Evolutionary conservation across 78 protist species (phyloP), one percentile per base, ranked within the genome.

Genomic region (Dictyostelium citrinum): DNA sequence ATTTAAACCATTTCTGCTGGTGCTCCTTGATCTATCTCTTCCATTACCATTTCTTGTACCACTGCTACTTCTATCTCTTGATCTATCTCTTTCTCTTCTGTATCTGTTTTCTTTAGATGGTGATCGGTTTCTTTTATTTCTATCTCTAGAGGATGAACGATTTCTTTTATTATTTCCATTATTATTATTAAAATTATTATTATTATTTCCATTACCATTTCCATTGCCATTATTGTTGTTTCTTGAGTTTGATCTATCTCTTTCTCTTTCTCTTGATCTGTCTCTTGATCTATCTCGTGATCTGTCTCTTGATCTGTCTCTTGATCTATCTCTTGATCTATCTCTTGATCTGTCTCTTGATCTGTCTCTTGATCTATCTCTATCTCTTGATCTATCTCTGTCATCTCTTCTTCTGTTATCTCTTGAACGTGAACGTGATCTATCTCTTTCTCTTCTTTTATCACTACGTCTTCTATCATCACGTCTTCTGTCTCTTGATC

Each of bases 371-470:
- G 61, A 39, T 39, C 58, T 29, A 80, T 80, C 84, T 39, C 58
- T 29, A 80, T 80, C 84, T 20, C 37, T 78, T 51, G 64, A 51
- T 33, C 29, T 60, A 8, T 46, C 82, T 27, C 64, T 77, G 20
- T 76, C 64, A 10, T 58, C 51, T 22, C 51, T 58, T 76, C 82
- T 76, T 43, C 61, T 43, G 2, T 58, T 39, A 24, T 76, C 67
- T 77, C 82, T 77, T 55, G 64, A 55, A 55, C 64, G 64, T 55
- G 64, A 55, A 55, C 39, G 60, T 24, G 27, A 55, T 27, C 64
- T 77, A 33, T 76, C 64, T 46, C 82, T 76, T 22, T 76, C 82
- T 76, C 82, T 76, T 43, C 61, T 43, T 43, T 64, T 77, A 39
- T 74, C 55, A 37, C 45, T 45, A 60, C 70, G 70, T 60, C 70